Evolutionary conservation across 176 grass and related monocot species (phyloP).

Genomic region (Avena insularis): DNA sequence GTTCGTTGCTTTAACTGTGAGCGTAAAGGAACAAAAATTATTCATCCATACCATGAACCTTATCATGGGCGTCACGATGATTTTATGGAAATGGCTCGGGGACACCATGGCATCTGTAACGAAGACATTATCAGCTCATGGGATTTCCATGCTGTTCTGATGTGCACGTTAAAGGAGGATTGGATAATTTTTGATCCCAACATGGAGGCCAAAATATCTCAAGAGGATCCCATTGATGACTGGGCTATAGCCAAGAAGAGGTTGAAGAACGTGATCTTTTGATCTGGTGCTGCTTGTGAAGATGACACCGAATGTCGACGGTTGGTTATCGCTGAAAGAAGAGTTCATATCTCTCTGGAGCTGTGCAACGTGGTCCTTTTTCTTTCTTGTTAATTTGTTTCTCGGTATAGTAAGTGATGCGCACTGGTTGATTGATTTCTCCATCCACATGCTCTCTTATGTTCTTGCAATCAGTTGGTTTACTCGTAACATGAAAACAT

Average conservation of each 20-base stretch:
- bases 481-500: background rate
- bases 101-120: background rate
- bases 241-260: background rate
- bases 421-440: background rate
- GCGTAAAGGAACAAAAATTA: slow-evolving; percentile 7
- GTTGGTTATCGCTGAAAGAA: background rate
- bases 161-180: slow-evolving; percentile 15
- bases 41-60: slow-evolving; percentile 1
- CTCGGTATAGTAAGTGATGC: background rate
- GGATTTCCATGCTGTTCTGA: background rate
- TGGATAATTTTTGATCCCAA: slow-evolving; percentile 27
- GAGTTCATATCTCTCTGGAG: background rate
- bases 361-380: background rate
- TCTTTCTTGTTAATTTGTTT: background rate
- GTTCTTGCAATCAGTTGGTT: background rate
- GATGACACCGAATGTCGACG: background rate
- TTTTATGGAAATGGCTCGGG: background rate
- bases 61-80: background rate
- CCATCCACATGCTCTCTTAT: background rate
- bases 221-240: background rate
- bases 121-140: background rate
- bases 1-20: slow-evolving; percentile 30
- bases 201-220: background rate
- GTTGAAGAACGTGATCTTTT: background rate
- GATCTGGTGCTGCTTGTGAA: background rate